Evolutionary conservation across 805 yeast genomes (phyloP), one percentile per base, ranked within the genome.

Genomic region (Zygotorulaspora chibaensis): DNA sequence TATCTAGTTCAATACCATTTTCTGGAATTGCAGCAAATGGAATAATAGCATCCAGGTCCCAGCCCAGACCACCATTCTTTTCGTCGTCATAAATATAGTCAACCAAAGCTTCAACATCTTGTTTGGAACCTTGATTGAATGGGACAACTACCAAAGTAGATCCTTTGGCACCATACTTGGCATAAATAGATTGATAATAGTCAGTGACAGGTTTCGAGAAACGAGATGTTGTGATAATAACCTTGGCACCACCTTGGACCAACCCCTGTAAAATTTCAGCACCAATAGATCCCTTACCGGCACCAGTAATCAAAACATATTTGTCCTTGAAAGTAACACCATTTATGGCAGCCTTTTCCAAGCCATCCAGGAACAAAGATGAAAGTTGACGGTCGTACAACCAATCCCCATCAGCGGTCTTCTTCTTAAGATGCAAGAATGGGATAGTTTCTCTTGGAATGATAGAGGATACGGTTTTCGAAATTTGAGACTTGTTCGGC

Each of bases 1-100:
- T 79, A 63, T 89, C 96, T 64, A 93, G 72, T 70, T 95, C 97
- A 62, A 88, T 87, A 66, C 99, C 99, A 67, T 88, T 88, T 75
- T 93, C 99, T 57, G 99, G 98, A 61, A 93, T 91, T 51, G 99
- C 99, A 56, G 98, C 99, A 65, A 93, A 93, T 62, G 99, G 99
- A 67, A 93, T 81, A 54, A 93, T 80, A 56, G 81, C 95, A 73
- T 93, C 99, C 65, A 93, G 78, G 68, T 93, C 99, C 98, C 98
- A 91, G 47, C 95, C 96, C 58, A 91, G 80, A 71, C 96, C 96
- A 58, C 90, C 93, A 65, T 84, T 78, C 77, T 84, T 81, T 46
- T 75, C 80, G 54, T 79, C 87, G 60, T 82, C 84, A 68, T 91
- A 93, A 65, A 93, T 88, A 76, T 80, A 93, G 47, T 82, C 77